Evolutionary conservation across 208 protist genomes (phyloP).

Genomic region (Balamuthia mandrillaris): DNA sequence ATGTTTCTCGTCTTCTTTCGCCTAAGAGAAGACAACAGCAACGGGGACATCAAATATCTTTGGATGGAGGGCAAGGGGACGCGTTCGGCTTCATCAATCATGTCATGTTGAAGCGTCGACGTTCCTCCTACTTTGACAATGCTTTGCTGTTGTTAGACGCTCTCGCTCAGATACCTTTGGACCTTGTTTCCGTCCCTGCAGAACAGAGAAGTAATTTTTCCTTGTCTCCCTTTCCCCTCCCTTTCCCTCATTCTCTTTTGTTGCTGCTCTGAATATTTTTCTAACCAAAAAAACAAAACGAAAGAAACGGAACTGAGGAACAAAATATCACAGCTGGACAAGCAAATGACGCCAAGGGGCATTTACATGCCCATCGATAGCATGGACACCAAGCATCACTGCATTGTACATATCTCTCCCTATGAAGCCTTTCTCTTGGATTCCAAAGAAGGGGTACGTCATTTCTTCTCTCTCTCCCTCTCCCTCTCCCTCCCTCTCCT

Average conservation of each 20-base stretch:
- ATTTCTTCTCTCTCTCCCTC: too few relatives aligned
- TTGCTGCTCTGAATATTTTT: too few relatives aligned
- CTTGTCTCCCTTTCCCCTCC: not conserved
- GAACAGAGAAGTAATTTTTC: not conserved
- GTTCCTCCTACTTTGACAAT: not conserved
- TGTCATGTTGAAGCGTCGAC: not conserved
- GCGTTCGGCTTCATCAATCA: too few relatives aligned
- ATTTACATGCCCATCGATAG: conserved; percentile 2
- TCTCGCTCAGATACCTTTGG: not conserved
- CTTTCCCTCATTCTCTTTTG: too few relatives aligned
- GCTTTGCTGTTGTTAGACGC: conserved; percentile 3
- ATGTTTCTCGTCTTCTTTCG: too few relatives aligned
- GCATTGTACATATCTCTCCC: not conserved
- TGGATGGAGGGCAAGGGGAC: too few relatives aligned
- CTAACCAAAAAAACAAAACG: not conserved
- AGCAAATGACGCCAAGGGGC: not conserved
- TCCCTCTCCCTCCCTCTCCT: not conserved
- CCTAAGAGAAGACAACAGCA: too few relatives aligned
- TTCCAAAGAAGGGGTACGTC: too few relatives aligned
- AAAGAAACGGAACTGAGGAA: not conserved
- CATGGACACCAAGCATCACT: not conserved
- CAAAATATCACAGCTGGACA: not conserved
- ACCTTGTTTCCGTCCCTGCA: not conserved
- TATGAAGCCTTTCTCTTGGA: not conserved
- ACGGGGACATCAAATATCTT: too few relatives aligned